These are phyloP conservation scores for Prillingera fragicola DNA, from an alignment of 1,284 basidiomycete species.

Conservation along the genomic window DNA sequence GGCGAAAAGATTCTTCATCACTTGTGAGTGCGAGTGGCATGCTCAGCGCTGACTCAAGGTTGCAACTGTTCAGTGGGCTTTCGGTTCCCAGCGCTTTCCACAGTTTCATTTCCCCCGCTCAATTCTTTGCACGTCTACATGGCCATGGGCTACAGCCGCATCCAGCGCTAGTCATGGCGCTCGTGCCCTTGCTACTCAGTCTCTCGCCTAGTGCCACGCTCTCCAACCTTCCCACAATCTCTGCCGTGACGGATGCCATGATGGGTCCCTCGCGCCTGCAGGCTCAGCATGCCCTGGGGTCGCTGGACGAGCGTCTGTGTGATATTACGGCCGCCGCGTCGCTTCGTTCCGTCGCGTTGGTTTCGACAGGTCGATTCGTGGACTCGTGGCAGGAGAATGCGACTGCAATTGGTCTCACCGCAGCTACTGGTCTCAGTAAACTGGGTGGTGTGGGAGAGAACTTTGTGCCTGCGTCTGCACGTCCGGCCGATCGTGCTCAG, in stretches of 20 bases:
- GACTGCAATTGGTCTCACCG: conserved; percentile 19
- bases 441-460: conserved; percentile 26
- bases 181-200: conserved; percentile 24
- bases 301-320: conserved; percentile 30
- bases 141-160: conserved; percentile 27
- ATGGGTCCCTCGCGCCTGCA: conserved; percentile 19
- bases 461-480: conserved; percentile 12
- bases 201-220: conserved; percentile 16
- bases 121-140: conserved; percentile 23
- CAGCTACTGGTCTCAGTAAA: conserved; percentile 33
- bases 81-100: conserved; percentile 14
- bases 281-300: conserved; percentile 20
- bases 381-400: conserved; percentile 38
- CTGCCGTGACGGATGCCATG: conserved; percentile 5
- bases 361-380: conserved; percentile 28
- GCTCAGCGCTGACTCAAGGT: conserved; percentile 13
- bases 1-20: conserved; percentile 40
- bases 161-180: conserved; percentile 28
- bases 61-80: conserved; percentile 25
- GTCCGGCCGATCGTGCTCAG: conserved; percentile 8
- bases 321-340: conserved; percentile 33
- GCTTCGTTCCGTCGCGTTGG: conserved; percentile 23
- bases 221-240: conserved; percentile 1
- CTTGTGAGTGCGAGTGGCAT: conserved; percentile 26
- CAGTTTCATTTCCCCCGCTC: conserved; percentile 20